Conservation (phyloP, 2,329 filamentous ascomycete genomes). For the Chaetomium globosum region DNA sequence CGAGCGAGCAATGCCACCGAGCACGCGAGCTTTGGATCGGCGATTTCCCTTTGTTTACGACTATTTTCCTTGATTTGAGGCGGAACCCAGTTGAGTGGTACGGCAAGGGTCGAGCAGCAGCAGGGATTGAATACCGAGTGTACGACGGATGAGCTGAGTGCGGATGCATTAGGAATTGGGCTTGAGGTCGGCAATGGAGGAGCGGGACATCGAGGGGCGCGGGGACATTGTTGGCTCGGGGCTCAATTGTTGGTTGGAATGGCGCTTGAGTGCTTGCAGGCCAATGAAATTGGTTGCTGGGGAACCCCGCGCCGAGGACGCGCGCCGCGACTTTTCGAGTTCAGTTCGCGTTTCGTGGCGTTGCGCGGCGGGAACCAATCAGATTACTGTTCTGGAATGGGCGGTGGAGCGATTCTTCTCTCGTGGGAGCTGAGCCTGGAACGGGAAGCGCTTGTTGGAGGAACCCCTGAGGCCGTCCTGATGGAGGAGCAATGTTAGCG, state of each 20-base stretch:
- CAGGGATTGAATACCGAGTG: constrained; percentile 13
- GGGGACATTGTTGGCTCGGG: constrained; percentile 1
- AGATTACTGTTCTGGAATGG: constrained; percentile 2
- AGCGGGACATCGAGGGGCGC: neutral
- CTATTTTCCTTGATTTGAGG: constrained; percentile 4
- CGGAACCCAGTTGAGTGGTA: constrained; percentile 8
- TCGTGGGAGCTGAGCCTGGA: constrained; percentile 11
- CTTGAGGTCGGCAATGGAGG: neutral
- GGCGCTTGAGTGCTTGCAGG: constrained; percentile 12
- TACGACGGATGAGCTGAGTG: constrained; percentile 15
- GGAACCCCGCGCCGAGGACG: constrained; percentile 29
- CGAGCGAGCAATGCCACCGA: constrained; percentile 9
- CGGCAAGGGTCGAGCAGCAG: neutral
- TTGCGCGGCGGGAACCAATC: constrained; percentile 17
- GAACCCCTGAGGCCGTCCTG: neutral
- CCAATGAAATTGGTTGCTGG: constrained; percentile 28
- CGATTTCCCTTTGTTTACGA: constrained; percentile 21
- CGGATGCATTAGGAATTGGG: neutral
- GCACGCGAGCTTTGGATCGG: neutral
- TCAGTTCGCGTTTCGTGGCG: constrained; percentile 23
- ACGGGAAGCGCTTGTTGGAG: constrained; percentile 4
- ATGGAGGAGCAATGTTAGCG: neutral
- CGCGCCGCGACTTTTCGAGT: constrained; percentile 32
- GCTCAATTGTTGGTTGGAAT: constrained; percentile 15
- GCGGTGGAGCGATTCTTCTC: neutral